Conservation (phyloP, 139 green algal species). For the Chlamydomonas sp. region DNA sequence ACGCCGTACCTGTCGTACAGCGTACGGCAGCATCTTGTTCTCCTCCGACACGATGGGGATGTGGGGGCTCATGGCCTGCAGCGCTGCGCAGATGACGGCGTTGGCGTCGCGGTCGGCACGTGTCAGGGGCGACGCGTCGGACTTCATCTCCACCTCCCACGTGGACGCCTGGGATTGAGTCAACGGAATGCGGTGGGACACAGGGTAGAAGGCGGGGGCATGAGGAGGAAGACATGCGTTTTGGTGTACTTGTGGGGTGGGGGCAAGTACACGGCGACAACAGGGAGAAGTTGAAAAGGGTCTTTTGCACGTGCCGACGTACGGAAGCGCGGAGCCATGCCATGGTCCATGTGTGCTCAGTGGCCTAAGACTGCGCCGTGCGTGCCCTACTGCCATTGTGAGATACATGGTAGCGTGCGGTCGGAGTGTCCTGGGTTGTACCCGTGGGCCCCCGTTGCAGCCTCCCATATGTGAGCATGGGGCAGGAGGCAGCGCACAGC, state of each 20-base stretch:
- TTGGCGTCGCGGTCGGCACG: slow-evolving; percentile 82
- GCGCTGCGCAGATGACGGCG: slow-evolving; percentile 75
- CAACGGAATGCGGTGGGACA: not conserved
- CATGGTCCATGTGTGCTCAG: not conserved
- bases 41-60: slow-evolving; percentile 92
- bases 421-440: too few relatives aligned
- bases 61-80: slow-evolving; percentile 69
- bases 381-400: not conserved
- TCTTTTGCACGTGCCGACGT: too few relatives aligned
- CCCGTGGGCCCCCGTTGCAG: too few relatives aligned
- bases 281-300: not conserved
- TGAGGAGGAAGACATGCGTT: not conserved
- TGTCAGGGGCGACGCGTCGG: slow-evolving; percentile 82
- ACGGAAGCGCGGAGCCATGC: not conserved
- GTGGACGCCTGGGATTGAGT: slow-evolving; percentile 24
- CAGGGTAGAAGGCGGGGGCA: not conserved
- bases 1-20: slow-evolving; percentile 67
- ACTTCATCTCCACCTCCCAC: slow-evolving; percentile 79
- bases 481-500: too few relatives aligned
- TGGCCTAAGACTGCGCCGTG: too few relatives aligned
- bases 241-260: not conserved
- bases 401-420: not conserved
- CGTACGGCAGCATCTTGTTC: slow-evolving; percentile 70
- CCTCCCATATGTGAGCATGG: too few relatives aligned
- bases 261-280: not conserved